Percentiles rank a stretch among this genome's conserved stretches.
Evolutionary conservation across 2,329 filamentous ascomycete genomes (phyloP).

Genomic region (Emmonsia crescens): DNA sequence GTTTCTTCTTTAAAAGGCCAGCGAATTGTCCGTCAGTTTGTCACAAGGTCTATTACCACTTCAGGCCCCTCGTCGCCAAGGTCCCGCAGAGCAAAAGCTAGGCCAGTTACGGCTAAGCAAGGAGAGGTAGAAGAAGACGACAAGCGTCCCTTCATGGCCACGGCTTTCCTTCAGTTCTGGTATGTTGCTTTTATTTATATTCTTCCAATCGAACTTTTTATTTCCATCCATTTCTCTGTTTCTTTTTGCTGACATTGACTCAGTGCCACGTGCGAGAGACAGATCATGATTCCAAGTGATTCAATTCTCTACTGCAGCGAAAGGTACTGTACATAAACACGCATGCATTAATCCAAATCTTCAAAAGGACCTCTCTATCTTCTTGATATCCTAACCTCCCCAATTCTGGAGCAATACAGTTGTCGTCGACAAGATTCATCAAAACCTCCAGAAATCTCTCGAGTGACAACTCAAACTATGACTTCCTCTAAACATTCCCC

Average conservation of each 20-base stretch:
- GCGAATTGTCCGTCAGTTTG: background rate
- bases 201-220: background rate
- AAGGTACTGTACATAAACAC: constrained; percentile 37
- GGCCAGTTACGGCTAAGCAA: constrained; percentile 4
- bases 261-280: constrained; percentile 55
- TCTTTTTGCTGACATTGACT: constrained; percentile 5
- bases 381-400: background rate
- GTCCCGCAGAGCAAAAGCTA: background rate
- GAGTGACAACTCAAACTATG: constrained; percentile 22
- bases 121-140: constrained; percentile 14
- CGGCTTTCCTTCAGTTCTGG: constrained; percentile 38
- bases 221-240: background rate
- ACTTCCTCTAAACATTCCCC: constrained; percentile 21
- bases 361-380: background rate
- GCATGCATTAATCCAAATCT: constrained; percentile 8
- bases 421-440: background rate
- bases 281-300: constrained; percentile 51
- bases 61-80: background rate
- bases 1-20: background rate
- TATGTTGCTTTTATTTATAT: constrained; percentile 20
- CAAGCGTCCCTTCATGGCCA: constrained; percentile 25
- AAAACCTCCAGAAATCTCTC: constrained; percentile 19
- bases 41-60: background rate
- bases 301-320: constrained; percentile 54
- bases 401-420: background rate